These are phyloP conservation scores for Euphorbia lathyris DNA, from an alignment of 345 rosid genomes.

Conservation along the genomic window DNA sequence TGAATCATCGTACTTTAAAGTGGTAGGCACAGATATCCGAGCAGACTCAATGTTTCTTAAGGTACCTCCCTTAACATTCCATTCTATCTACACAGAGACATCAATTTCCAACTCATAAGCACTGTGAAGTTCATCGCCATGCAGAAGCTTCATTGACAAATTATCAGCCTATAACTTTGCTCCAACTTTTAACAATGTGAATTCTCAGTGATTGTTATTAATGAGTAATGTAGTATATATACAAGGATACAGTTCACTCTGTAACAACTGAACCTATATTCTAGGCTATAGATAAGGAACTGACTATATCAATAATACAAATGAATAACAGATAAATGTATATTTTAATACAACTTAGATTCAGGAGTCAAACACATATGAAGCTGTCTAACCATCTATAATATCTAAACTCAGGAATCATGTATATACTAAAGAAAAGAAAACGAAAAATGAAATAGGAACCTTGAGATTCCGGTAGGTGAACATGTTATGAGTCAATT, in stretches of 20 bases:
- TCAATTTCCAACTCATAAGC: slow-evolving; percentile 4
- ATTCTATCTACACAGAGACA: slow-evolving; percentile 58
- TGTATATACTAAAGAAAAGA: no score
- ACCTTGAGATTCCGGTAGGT: neutral
- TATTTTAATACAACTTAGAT: neutral
- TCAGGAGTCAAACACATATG: neutral
- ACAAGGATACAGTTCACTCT: no score
- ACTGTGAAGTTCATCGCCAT: neutral
- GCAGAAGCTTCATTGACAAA: slow-evolving; percentile 6
- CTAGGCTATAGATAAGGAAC: no score
- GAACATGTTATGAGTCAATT: neutral
- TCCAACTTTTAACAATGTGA: no score
- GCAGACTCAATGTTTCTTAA: slow-evolving; percentile 90
- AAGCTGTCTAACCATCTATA: neutral
- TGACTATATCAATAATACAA: no score
- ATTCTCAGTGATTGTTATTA: no score
- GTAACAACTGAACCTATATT: slow-evolving; percentile 30
- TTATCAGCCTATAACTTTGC: neutral
- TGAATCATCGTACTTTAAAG: slow-evolving; percentile 68
- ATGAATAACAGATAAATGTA: neutral
- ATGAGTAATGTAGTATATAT: no score
- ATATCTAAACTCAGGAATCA: neutral
- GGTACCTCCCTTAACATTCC: slow-evolving; percentile 85
- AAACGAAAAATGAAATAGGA: no score
- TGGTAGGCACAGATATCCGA: slow-evolving; percentile 78